Evolutionary conservation across 2,329 filamentous ascomycete genomes (phyloP).

Genomic region (Apiospora koreana): DNA sequence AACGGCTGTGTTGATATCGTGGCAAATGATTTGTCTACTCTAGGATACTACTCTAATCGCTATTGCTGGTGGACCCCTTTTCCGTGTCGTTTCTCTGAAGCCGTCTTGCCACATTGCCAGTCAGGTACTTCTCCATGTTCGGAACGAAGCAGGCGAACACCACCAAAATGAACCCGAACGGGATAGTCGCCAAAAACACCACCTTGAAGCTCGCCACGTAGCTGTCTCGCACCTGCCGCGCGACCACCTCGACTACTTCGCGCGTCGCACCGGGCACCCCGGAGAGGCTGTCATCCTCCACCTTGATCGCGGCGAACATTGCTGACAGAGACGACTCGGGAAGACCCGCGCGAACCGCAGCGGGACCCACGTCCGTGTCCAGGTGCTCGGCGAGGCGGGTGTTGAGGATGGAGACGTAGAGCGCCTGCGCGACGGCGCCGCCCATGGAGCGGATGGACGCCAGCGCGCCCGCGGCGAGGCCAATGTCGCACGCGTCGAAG

Average conservation of each 20-base stretch:
- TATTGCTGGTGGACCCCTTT: neutral
- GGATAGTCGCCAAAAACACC: conserved; percentile 41
- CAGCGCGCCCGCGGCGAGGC: conserved; percentile 44
- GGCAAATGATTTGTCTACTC: neutral
- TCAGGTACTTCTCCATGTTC: conserved; percentile 44
- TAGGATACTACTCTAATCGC: neutral
- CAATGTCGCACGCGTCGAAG: conserved; percentile 48
- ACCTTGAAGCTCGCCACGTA: conserved; percentile 44
- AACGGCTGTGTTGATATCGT: neutral
- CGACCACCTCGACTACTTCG: conserved; percentile 35
- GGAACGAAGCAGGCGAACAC: conserved; percentile 39
- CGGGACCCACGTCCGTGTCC: conserved; percentile 34
- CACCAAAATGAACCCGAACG: conserved; percentile 37
- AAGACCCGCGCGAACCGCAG: conserved; percentile 37
- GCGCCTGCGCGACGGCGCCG: conserved; percentile 37
- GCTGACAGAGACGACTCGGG: conserved; percentile 31
- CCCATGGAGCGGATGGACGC: conserved; percentile 46
- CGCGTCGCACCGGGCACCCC: conserved; percentile 25
- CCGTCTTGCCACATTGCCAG: conserved; percentile 44
- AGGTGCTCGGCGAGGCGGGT: conserved; percentile 37
- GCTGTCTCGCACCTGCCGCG: conserved; percentile 35
- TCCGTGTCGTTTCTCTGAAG: conserved; percentile 31
- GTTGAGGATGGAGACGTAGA: conserved; percentile 39
- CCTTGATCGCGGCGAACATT: conserved; percentile 19
- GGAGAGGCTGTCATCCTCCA: neutral